Evolutionary conservation across 495 filamentous ascomycete species (phyloP), one percentile per base, ranked within the genome.

Genomic region (Hamigera avellanea): DNA sequence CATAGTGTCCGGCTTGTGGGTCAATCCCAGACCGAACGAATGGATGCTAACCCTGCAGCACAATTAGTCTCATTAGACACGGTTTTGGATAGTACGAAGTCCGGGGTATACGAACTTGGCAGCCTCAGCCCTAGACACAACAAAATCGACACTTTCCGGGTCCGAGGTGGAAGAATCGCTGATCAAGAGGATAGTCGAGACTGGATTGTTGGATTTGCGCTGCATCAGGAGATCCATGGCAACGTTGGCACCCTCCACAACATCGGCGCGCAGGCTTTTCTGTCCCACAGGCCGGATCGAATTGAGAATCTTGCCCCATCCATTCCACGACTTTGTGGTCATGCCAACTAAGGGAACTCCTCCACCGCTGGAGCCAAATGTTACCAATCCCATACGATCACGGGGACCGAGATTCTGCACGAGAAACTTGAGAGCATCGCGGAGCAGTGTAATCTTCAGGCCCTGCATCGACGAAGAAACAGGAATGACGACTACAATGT

Each of bases 171-270:
- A 94, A 2, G 91, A 93, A 56, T 99, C 91, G 69, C 91, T 96
- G 57, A 99, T 99, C 43, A 99, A 66, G 54, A 96, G 73, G 46
- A 99, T 99, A 7, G 85, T 93, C 10, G 93, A 91, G 33, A 99
- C 78, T 3, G 91, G 91, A 51, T 99, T 99, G 56, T 81, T 87
- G 43, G 86, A 83, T 59, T 95, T 95, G 43, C 91, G 80, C 54
- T 94, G 86, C 91, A 99, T 99, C 30, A 99, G 70, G 27, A 99
- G 66, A 54, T 99, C 91, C 91, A 99, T 96, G 30, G 91, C 91
- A 29, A 96, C 87, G 52, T 99, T 99, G 25, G 91, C 89, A 37
- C 91, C 91, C 48, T 99, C 91, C 5, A 99, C 91, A 3, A 95
- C 91, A 59, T 99, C 91, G 3, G 89, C 88, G 13, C 93, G 82